A percentile compares a stretch with the other conserved stretches of the same genome.
Conservation (phyloP, 176 grass and related monocot genomes). For the Oryza punctata region DNA sequence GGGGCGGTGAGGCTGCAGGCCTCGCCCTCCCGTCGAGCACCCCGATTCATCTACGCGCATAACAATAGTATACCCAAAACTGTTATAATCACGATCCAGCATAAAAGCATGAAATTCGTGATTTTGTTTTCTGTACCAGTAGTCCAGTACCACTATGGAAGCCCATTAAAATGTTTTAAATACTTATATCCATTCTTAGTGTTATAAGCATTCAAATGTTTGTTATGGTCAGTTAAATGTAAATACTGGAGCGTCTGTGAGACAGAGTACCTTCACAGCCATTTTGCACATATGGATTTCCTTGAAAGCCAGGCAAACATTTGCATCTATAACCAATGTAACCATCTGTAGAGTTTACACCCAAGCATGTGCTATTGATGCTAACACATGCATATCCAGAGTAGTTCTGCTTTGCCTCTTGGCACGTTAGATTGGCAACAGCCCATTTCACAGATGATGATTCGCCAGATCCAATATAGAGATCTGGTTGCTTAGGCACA, state of each 20-base stretch:
- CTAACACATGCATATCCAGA: constrained; percentile 30
- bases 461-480: not conserved
- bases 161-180: no score
- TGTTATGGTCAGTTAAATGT: no score
- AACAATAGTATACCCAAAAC: no score
- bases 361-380: not conserved
- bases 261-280: not conserved
- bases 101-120: no score
- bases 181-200: not conserved
- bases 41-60: no score
- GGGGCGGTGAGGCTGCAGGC: no score
- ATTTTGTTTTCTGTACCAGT: no score
- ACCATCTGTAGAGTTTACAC: not conserved
- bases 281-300: not conserved
- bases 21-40: no score
- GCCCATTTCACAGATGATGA: constrained; percentile 3
- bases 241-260: not conserved
- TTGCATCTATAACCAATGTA: constrained; percentile 3
- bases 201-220: no score
- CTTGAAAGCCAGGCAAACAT: not conserved
- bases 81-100: no score
- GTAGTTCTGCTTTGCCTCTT: not conserved
- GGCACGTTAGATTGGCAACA: constrained; percentile 17
- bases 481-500: not conserved
- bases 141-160: not conserved